phyloP scores from a whole-genome alignment of 1,139 yeast genomes.

The Arxiozyma slooffiae region DNA sequence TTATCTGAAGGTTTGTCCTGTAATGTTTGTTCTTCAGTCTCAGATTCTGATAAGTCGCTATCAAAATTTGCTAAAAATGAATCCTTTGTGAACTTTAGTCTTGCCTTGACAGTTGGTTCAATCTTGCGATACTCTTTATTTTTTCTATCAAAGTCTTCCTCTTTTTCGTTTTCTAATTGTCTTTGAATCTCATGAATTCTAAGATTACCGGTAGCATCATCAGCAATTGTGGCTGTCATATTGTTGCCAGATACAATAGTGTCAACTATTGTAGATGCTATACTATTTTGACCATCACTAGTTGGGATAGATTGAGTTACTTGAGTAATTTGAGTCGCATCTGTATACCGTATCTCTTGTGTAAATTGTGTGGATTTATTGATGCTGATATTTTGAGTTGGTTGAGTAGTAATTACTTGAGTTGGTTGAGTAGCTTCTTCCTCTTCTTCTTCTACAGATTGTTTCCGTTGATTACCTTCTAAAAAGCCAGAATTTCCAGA shows the following conservation, averaged over 20 bases:
- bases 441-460: neutral
- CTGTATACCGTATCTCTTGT: neutral
- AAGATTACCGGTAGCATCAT: constrained; percentile 2
- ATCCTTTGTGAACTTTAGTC: constrained; percentile 13
- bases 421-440: neutral
- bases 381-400: neutral
- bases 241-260: neutral
- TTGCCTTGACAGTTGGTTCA: constrained; percentile 1
- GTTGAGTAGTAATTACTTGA: neutral
- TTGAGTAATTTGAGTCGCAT: neutral
- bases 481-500: neutral
- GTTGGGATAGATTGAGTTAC: neutral
- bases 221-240: constrained; percentile 1
- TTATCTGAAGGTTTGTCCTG: neutral
- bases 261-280: neutral
- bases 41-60: constrained; percentile 5
- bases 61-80: constrained; percentile 18
- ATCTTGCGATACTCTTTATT: constrained; percentile 10
- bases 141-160: constrained; percentile 3
- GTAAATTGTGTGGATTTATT: constrained; percentile 1
- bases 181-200: constrained; percentile 16
- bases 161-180: constrained; percentile 10
- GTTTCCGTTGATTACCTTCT: neutral
- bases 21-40: neutral
- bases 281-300: neutral